These are phyloP conservation scores for Chloranthus sessilifolius DNA, from an alignment of 164 flowering plant genomes.

Conservation along the genomic window DNA sequence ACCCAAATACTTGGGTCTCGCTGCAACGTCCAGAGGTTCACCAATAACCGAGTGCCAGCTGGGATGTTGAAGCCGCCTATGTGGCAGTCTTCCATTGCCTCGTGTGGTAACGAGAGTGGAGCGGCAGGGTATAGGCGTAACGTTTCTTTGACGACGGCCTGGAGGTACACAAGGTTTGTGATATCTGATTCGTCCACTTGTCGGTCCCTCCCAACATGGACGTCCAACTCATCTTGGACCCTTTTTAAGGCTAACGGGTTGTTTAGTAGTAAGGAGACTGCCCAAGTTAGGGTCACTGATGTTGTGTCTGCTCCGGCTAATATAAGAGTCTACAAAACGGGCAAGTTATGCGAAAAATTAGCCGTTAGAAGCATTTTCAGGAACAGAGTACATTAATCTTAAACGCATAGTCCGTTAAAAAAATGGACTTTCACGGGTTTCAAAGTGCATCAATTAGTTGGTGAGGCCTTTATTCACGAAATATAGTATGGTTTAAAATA, in stretches of 20 bases:
- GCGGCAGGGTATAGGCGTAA: slow-evolving; percentile 28
- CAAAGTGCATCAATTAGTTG: not conserved
- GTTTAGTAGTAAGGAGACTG: slow-evolving; percentile 23
- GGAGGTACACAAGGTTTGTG: slow-evolving; percentile 27
- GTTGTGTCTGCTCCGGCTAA: slow-evolving; percentile 29
- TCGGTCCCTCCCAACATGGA: slow-evolving; percentile 21
- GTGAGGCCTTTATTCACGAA: too few relatives aligned
- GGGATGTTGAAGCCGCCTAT: slow-evolving; percentile 24
- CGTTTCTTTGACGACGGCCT: slow-evolving; percentile 38
- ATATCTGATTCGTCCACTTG: slow-evolving; percentile 31
- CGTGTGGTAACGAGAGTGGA: slow-evolving; percentile 17
- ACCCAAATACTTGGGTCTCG: slow-evolving; percentile 25
- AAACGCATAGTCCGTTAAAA: not conserved
- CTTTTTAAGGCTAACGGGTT: slow-evolving; percentile 16
- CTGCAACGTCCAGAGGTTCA: slow-evolving; percentile 27
- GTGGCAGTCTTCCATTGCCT: slow-evolving; percentile 24
- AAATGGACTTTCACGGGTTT: not conserved
- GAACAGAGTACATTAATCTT: not conserved
- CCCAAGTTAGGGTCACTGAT: slow-evolving; percentile 21
- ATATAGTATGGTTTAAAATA: too few relatives aligned
- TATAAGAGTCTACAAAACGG: slow-evolving; percentile 16
- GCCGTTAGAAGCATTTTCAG: not conserved
- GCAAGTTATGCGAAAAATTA: not conserved
- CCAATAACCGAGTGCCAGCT: slow-evolving; percentile 19
- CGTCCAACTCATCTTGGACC: slow-evolving; percentile 30